These are phyloP conservation scores for Aspergillus bombycis DNA, from an alignment of 2,329 filamentous ascomycete species.

Conservation along the genomic window DNA sequence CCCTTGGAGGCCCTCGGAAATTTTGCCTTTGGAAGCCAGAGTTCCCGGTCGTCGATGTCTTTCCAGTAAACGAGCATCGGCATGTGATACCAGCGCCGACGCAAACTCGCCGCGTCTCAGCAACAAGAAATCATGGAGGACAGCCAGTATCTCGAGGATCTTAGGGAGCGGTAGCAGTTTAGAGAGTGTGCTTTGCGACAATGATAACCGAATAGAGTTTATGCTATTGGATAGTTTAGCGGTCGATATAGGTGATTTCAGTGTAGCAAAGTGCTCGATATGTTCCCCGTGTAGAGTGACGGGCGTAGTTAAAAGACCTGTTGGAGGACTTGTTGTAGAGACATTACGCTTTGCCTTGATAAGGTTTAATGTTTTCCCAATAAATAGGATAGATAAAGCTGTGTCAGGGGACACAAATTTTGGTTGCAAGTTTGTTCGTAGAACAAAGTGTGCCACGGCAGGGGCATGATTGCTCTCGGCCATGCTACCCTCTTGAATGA, in stretches of 20 bases:
- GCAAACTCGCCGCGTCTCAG: conserved; percentile 90
- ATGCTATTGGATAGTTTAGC: conserved; percentile 72
- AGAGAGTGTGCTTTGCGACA: conserved; percentile 83
- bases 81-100: conserved; percentile 80
- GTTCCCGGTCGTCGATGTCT: conserved; percentile 66
- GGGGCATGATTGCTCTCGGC: conserved; percentile 47
- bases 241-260: conserved; percentile 74
- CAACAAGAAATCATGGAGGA: conserved; percentile 85
- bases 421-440: conserved; percentile 67
- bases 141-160: conserved; percentile 74
- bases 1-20: conserved; percentile 59
- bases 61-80: conserved; percentile 75
- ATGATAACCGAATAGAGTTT: conserved; percentile 73
- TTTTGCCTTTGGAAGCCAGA: conserved; percentile 53
- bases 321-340: conserved; percentile 35
- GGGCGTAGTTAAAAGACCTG: conserved; percentile 58
- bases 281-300: conserved; percentile 53
- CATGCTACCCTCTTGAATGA: conserved; percentile 61
- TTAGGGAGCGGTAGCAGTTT: conserved; percentile 76
- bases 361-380: conserved; percentile 86
- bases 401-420: conserved; percentile 76
- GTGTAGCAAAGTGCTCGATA: conserved; percentile 63
- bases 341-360: conserved; percentile 61
- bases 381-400: conserved; percentile 83
- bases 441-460: conserved; percentile 58